These are phyloP conservation scores for Nicotiana tomentosiformis DNA, from an alignment of 257 asterid genomes.

Conservation along the genomic window DNA sequence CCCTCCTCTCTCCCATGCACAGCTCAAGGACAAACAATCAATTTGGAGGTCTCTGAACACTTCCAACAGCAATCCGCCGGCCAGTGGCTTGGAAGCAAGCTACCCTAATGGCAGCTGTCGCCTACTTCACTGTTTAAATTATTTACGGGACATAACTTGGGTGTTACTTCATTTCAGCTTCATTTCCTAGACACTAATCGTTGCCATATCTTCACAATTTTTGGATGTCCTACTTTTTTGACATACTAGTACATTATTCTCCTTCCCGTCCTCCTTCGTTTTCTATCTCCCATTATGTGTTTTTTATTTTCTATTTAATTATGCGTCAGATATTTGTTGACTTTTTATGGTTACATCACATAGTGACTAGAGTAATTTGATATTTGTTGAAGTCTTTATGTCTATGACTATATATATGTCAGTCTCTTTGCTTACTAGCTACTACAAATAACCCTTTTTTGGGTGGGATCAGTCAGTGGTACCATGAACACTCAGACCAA, in stretches of 20 bases:
- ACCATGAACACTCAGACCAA: background rate
- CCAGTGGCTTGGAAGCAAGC: no score
- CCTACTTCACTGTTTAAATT: background rate
- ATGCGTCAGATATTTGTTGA: background rate
- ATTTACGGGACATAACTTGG: background rate
- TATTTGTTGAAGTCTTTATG: no score
- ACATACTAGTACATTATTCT: background rate
- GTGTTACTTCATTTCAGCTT: background rate
- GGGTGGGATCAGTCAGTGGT: background rate
- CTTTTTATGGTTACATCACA: background rate
- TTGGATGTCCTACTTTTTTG: background rate
- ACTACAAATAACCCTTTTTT: background rate
- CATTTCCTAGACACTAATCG: background rate
- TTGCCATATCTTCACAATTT: background rate
- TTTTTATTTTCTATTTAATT: background rate
- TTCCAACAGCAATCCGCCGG: background rate
- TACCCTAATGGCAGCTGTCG: no score
- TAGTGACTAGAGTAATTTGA: background rate
- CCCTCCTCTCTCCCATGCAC: conserved; percentile 8
- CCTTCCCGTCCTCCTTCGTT: background rate
- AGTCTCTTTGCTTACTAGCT: background rate
- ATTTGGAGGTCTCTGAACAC: background rate
- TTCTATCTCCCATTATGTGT: background rate
- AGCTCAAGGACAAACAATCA: conserved; percentile 1
- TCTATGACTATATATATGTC: background rate